These are phyloP conservation scores for Ceratocystis smalleyi DNA, from an alignment of 2,329 filamentous ascomycete species.

Conservation along the genomic window DNA sequence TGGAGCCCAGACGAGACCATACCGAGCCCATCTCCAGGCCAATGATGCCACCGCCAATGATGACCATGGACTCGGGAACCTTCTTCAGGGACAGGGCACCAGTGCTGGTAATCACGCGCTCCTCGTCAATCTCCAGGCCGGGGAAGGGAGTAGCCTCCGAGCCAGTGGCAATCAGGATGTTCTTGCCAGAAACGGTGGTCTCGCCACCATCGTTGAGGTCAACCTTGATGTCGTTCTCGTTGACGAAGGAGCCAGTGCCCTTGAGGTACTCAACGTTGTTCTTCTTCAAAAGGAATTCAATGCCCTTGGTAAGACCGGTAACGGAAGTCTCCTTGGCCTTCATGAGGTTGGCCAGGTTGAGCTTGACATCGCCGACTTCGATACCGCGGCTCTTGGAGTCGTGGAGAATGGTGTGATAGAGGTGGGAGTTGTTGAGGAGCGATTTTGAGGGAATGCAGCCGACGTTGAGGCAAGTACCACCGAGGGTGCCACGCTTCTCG, in stretches of 20 bases:
- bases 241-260: constrained; percentile 72
- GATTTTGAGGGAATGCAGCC: constrained; percentile 99
- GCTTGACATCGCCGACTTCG: constrained; percentile 90
- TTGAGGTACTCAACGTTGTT: constrained; percentile 98
- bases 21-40: constrained; percentile 97
- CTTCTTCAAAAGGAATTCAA: constrained; percentile 98
- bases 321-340: constrained; percentile 96
- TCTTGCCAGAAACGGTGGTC: constrained; percentile 75
- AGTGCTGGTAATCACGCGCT: constrained; percentile 92
- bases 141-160: constrained; percentile 94
- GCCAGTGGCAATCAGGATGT: constrained; percentile 94
- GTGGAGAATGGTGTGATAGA: constrained; percentile 94
- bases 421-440: constrained; percentile 96
- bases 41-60: constrained; percentile 97
- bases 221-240: constrained; percentile 84
- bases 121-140: constrained; percentile 88
- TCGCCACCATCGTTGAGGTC: constrained; percentile 83
- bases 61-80: constrained; percentile 90
- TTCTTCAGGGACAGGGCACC: constrained; percentile 78
- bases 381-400: constrained; percentile 96
- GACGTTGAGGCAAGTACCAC: constrained; percentile 95
- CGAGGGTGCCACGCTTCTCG: constrained; percentile 90
- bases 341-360: constrained; percentile 93
- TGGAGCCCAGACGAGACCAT: constrained; percentile 82
- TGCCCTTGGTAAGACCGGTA: constrained; percentile 77